Base-by-base conservation (phyloP, 169 alveolate genomes). In the Eimeria zaria region DNA sequence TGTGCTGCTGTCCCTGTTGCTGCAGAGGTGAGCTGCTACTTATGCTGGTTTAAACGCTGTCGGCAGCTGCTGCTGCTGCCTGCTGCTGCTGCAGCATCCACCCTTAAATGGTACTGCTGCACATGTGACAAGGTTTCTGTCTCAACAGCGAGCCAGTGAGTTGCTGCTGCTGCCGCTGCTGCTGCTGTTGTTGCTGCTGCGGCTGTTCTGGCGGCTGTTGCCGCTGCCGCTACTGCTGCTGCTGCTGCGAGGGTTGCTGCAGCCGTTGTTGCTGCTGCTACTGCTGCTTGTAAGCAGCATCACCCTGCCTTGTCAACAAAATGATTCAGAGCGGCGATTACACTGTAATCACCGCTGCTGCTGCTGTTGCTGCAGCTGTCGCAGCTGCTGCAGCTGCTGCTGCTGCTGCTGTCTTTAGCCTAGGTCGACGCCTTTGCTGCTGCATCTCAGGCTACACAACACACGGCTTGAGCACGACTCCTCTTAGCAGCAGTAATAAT, bases 351-450 rank as follows among this genome's bases (percentile, higher is more conserved):
- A 22, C 30, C 41, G 30, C 87, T 20, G 55, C 36, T 41, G 60
- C 62, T 41, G 87, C 87, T 22, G 87, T 62, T 76, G 87, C 87
- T 76, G 87, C 53, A 30, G 84, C 84, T n/a, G n/a, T n/a, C n/a
- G n/a, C n/a, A n/a, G n/a, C n/a, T 22, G 22, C 58, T 74, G 84
- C 39, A 27, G 39, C 44, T 69, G 80, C 80, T 30, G 80, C n/a
- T 27, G 69, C n/a, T 69, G 80, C 36, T 18, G 16, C 22, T 69
- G 80, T 69, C 80, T 69, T 60, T 16, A n/a, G 80, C 80, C 51
- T 27, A 12, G 36, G 51, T n/a, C 80, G 80, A 18, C n/a, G 80
- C 80, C 5, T 12, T 22, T 36, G 58, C 87, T 76, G 87, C 55
- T 44, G 87, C 53, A 8, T 8, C 62, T 39, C 41, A 11, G 0